Evolutionary conservation across 2,329 filamentous ascomycete species (phyloP), one percentile per base, ranked within the genome.

Genomic region (Endocalyx cinctus): DNA sequence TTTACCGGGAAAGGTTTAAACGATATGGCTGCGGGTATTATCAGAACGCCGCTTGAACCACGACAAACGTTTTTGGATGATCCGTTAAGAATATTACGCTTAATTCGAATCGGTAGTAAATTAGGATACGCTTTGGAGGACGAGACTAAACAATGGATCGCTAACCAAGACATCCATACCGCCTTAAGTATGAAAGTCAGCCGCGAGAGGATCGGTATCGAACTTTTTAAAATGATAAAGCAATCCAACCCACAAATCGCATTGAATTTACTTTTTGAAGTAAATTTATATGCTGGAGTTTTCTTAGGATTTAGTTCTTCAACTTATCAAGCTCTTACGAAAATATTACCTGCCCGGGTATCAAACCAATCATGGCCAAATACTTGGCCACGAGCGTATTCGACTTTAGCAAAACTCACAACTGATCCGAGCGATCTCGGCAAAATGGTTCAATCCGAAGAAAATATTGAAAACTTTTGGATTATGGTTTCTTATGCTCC

Each of bases 171-270:
- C 15, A 38, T 31, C 18, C 36, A 28, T 15, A 23, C 15, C 22
- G 27, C 31, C 11, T 16, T 38, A 15, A 32, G 32, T 27, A 27
- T 25, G 13, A 31, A 31, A n/a, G 31, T 34, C n/a, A 38, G 25
- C 22, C 36, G 31, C 14, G 31, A 38, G 12, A 31, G 27, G 19
- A 34, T 38, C 32, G 23, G 23, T 17, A 31, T 29, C 20, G 36
- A 38, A 19, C 17, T 35, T 6, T 38, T 34, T 28, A 34, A 34
- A 19, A 38, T 38, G 27, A 34, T 38, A 25, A 38, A 26, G 25
- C 25, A 34, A 25, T 14, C 31, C 15, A 38, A 38, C 17, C 22
- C 36, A 38, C 18, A 13, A 15, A 16, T 34, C 25, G 32, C 36
- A 15, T 38, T 32, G 20, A 27, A 38, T 10, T 28, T 31, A 27